A percentile compares a stretch with the other conserved stretches of the same genome.
These are phyloP conservation scores for Serpula lacrymans DNA, from an alignment of 768 basidiomycete species.

Conservation along the genomic window DNA sequence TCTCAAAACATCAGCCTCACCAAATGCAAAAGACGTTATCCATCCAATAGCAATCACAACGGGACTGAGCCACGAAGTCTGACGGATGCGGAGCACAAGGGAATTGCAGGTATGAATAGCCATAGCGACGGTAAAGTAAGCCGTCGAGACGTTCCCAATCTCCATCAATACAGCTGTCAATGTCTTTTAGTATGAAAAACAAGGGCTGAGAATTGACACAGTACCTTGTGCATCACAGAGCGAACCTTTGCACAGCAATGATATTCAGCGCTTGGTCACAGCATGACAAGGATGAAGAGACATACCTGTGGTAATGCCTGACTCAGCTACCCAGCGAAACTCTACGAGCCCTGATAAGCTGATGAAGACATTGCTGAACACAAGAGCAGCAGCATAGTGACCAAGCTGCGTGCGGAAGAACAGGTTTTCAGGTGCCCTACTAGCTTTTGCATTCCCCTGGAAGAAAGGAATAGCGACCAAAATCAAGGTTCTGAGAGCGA, in stretches of 20 bases:
- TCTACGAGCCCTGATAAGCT: conserved; percentile 53
- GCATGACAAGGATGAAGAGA: not conserved
- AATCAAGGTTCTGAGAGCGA: conserved; percentile 47
- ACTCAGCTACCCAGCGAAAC: conserved; percentile 43
- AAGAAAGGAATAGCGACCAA: conserved; percentile 37
- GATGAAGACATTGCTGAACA: conserved; percentile 55
- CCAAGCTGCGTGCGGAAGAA: conserved; percentile 76
- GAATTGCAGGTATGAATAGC: conserved; percentile 68
- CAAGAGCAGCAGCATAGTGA: conserved; percentile 60
- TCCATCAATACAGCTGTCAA: conserved; percentile 53
- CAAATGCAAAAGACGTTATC: conserved; percentile 43
- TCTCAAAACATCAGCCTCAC: conserved; percentile 38
- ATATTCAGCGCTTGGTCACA: not conserved
- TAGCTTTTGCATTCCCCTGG: conserved; percentile 22
- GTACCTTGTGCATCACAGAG: conserved; percentile 64
- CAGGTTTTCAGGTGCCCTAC: conserved; percentile 41
- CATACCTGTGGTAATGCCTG: conserved; percentile 49
- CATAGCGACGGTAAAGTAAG: conserved; percentile 63
- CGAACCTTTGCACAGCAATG: conserved; percentile 30
- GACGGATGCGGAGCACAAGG: conserved; percentile 53
- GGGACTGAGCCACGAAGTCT: conserved; percentile 45
- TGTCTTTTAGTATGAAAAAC: not conserved
- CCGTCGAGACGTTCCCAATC: conserved; percentile 56
- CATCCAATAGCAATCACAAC: conserved; percentile 50
- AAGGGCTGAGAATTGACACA: too few relatives aligned